A percentile compares a stretch with the other conserved stretches of the same genome.
Evolutionary conservation across 495 filamentous ascomycete species (phyloP).

Genomic region (Hypoxylon lienhwacheense): DNA sequence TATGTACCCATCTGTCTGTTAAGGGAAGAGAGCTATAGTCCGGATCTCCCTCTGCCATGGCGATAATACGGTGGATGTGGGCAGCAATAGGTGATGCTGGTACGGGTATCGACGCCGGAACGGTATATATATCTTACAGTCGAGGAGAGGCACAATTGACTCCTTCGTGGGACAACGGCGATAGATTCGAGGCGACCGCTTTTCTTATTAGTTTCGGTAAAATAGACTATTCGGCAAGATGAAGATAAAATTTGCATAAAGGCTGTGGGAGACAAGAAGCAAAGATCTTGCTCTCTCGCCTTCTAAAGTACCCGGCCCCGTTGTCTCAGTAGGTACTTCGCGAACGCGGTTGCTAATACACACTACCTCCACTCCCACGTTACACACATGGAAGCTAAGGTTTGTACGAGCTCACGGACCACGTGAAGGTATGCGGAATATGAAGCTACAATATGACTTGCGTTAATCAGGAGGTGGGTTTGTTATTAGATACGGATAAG

Average conservation of each 20-base stretch:
- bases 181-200: slow-evolving; percentile 28
- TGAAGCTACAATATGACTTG: no score
- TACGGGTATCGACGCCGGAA: background rate
- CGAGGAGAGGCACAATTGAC: background rate
- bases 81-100: background rate
- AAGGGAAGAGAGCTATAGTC: slow-evolving; percentile 83
- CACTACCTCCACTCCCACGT: no score
- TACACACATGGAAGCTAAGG: no score
- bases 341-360: no score
- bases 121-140: slow-evolving; percentile 6
- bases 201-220: slow-evolving; percentile 33
- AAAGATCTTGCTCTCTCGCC: slow-evolving; percentile 11
- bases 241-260: slow-evolving; percentile 20
- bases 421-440: no score
- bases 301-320: background rate
- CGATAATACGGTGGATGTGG: slow-evolving; percentile 21
- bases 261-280: slow-evolving; percentile 14
- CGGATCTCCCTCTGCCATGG: slow-evolving; percentile 72
- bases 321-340: background rate
- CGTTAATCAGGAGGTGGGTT: no score
- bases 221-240: slow-evolving; percentile 10
- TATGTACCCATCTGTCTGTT: slow-evolving; percentile 82
- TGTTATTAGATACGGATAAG: no score
- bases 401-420: no score
- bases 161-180: slow-evolving; percentile 17